Evolutionary conservation across 2,329 filamentous ascomycete genomes (phyloP).

Genomic region (Microsporum canis): DNA sequence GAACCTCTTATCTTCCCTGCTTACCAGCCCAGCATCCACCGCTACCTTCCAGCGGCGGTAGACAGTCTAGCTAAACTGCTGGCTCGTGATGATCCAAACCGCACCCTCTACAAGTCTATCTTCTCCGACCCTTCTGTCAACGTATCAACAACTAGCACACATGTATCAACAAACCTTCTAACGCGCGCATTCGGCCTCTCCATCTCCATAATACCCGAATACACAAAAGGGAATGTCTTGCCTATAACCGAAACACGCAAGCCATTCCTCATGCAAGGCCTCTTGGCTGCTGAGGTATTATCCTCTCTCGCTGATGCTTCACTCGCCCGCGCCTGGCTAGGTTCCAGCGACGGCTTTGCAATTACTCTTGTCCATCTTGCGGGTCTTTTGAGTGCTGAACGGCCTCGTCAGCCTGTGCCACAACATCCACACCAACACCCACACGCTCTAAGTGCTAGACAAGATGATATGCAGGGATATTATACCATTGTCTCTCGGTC

Average conservation of each 20-base stretch:
- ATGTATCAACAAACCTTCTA: slow-evolving; percentile 62
- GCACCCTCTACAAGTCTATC: slow-evolving; percentile 69
- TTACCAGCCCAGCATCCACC: slow-evolving; percentile 71
- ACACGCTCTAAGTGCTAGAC: slow-evolving; percentile 24
- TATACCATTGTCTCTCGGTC: slow-evolving; percentile 54
- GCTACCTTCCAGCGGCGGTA: slow-evolving; percentile 79
- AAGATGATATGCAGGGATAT: slow-evolving; percentile 33
- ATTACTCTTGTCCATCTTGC: slow-evolving; percentile 67
- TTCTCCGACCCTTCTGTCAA: slow-evolving; percentile 61
- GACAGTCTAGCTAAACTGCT: slow-evolving; percentile 86
- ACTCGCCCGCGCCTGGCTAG: slow-evolving; percentile 68
- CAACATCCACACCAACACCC: slow-evolving; percentile 23
- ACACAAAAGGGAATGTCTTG: slow-evolving; percentile 49
- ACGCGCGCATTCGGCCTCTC: slow-evolving; percentile 80
- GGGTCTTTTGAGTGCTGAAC: slow-evolving; percentile 56
- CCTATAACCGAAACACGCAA: slow-evolving; percentile 71
- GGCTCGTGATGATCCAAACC: slow-evolving; percentile 85
- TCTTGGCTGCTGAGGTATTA: slow-evolving; percentile 81
- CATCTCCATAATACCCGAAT: slow-evolving; percentile 71
- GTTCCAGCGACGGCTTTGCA: slow-evolving; percentile 72
- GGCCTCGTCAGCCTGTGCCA: slow-evolving; percentile 39
- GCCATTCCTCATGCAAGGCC: slow-evolving; percentile 80
- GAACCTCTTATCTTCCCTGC: slow-evolving; percentile 61
- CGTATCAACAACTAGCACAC: slow-evolving; percentile 48
- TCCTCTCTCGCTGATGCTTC: slow-evolving; percentile 63